These are phyloP conservation scores for Aegle marmelos DNA, from an alignment of 345 rosid genomes.

Conservation along the genomic window DNA sequence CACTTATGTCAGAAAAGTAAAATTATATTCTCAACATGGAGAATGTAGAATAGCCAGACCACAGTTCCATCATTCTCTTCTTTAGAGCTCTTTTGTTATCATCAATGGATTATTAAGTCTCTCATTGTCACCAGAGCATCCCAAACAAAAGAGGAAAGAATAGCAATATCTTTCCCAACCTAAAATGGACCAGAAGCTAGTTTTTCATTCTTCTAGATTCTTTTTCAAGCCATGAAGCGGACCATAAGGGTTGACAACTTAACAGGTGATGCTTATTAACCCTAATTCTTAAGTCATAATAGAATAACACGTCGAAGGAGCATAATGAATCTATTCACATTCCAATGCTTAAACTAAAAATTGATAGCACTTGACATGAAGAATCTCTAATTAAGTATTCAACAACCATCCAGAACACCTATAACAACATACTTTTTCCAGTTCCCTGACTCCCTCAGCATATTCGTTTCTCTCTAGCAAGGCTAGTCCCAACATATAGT, in stretches of 20 bases:
- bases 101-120: background rate
- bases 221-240: background rate
- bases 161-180: background rate
- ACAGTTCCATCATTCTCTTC: background rate
- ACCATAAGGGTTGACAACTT: background rate
- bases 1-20: too few species aligned
- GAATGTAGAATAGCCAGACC: background rate
- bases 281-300: background rate
- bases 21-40: background rate
- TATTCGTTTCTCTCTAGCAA: conserved; percentile 52
- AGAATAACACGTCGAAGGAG: background rate
- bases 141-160: background rate
- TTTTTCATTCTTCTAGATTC: background rate
- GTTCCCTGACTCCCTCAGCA: conserved; percentile 57
- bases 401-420: background rate
- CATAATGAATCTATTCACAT: background rate
- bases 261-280: background rate
- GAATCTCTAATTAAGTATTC: background rate
- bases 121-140: background rate
- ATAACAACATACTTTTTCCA: conserved; percentile 56
- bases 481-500: conserved; percentile 84
- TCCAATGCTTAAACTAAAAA: conserved; percentile 1
- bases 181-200: background rate
- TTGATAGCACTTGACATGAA: background rate
- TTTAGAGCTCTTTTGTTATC: background rate